A percentile compares a stretch with the other conserved stretches of the same genome.
These are phyloP conservation scores for Rehmannia glutinosa DNA, from an alignment of 257 asterid genomes.

Conservation along the genomic window DNA sequence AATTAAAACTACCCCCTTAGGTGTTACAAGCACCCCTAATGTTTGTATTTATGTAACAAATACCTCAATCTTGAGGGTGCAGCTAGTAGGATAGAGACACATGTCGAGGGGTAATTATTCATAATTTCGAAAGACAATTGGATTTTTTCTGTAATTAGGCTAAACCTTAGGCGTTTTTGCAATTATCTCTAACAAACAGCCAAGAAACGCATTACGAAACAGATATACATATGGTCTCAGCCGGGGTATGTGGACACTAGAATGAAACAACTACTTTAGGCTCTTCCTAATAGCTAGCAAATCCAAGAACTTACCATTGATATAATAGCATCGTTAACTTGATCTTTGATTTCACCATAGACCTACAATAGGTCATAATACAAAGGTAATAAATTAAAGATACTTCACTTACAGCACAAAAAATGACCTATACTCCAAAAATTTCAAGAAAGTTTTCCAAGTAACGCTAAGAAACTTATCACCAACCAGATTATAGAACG, in stretches of 20 bases:
- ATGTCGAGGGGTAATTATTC: no score
- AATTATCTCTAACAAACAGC: no score
- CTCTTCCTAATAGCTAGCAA: neutral
- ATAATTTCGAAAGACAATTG: no score
- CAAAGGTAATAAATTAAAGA: neutral
- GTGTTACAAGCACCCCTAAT: no score
- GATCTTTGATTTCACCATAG: slow-evolving; percentile 32
- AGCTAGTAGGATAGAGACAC: no score
- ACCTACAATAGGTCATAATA: slow-evolving; percentile 14
- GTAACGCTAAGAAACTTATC: neutral
- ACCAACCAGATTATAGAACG: slow-evolving; percentile 30
- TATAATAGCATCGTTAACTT: slow-evolving; percentile 32
- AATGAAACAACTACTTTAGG: neutral
- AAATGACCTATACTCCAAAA: neutral
- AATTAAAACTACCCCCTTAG: no score
- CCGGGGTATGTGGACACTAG: no score
- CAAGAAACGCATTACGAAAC: neutral
- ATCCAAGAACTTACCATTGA: slow-evolving; percentile 35
- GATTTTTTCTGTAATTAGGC: no score
- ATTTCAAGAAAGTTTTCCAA: no score
- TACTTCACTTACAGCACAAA: neutral
- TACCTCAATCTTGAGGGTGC: no score
- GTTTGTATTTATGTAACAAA: no score
- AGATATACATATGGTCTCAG: neutral
- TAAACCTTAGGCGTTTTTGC: no score